Evolutionary conservation across 805 yeast species (phyloP), one percentile per base, ranked within the genome.

Genomic region (Saturnispora ahearnii): DNA sequence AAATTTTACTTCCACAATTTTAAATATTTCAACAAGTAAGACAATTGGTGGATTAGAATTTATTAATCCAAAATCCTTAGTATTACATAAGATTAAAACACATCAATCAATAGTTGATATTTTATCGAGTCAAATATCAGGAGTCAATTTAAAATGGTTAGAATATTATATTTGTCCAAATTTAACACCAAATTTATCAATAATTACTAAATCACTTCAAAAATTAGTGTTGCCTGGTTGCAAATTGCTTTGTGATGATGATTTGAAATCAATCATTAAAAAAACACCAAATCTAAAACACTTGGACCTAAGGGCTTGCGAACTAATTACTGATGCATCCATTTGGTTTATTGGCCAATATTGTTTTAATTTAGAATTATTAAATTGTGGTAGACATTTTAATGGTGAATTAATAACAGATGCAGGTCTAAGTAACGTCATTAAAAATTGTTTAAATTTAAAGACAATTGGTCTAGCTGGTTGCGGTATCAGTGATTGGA

Each of bases 401-500:
- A 74, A 76, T 46, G 87, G 90, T 33, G 75, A 78, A 40, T 65
- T 76, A 30, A 78, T 90, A 44, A 82, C 95, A 1, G 91, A 87
- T 68, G 70, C 76, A 34, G 79, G 93, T 6, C 63, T 89, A 26
- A 68, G 76, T 12, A 73, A 75, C 12, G 66, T 89, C 28, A 76
- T 81, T 9, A 70, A 71, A 33, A 76, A 77, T 57, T 82, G 88
- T 49, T 62, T 18, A 5, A 36, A 67, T 21, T 71, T 83, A 43
- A 71, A 73, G 42, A 88, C 96, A 0, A 69, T 90, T 41, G 97
- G 97, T 0, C 68, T 88, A 21, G 96, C 97, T 0, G 98, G 98
- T 6, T 87, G 96, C 63, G 72, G 77, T 41, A 75, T 90, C 18
- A 78, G 86, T 7, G 96, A 90, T 67, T 73, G 79, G 41, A 73